Evolutionary conservation across 129 eudicot genomes (phyloP), one percentile per base, ranked within the genome.

Genomic region (Kitagawia praeruptora): DNA sequence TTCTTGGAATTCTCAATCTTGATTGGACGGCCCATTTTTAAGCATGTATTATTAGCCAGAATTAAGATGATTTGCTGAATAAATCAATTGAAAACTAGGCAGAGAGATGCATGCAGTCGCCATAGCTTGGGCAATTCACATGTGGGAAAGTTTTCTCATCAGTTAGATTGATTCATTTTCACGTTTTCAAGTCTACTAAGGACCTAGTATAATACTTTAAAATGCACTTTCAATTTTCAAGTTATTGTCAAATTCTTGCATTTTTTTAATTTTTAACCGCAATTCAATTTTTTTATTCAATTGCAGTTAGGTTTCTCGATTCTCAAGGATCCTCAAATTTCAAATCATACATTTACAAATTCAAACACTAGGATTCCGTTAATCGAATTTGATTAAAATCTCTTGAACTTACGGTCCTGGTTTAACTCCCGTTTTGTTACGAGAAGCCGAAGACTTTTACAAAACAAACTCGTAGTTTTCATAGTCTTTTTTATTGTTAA

Each of bases 101-200:
- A 41, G 46, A 71, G 46, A 40, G 27, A 71, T 39, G 6, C 45
- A 70, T 70, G 69, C 79, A 53, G 41, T 77, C 66, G 83, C 83
- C 61, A 80, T 74, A 58, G 66, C 79, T 80, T 13, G 75, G 39
- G 83, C 77, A 74, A 81, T 87, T 87, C 90, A 87, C 90, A 87
- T 84, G 90, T 23, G 75, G 81, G 88, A 51, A 53, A 82, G 48
- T 78, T 79, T 77, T 66, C 18, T 25, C 10, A 14, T 75, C 42
- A 75, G 21, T 49, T 49, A 44, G 41, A 6, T 75, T 28, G 67
- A 31, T 27, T 75, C 78, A 25, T 6, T 48, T 49, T 56, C 63
- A 75, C 63, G 34, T 40, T 75, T 47, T 25, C 0, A 23, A 23
- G 67, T 58, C 67, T n/a, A 58, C 34, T 9, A 58, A 9, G n/a